Evolutionary conservation across 1,139 yeast species (phyloP).

Genomic region (Pneumocystis canis): DNA sequence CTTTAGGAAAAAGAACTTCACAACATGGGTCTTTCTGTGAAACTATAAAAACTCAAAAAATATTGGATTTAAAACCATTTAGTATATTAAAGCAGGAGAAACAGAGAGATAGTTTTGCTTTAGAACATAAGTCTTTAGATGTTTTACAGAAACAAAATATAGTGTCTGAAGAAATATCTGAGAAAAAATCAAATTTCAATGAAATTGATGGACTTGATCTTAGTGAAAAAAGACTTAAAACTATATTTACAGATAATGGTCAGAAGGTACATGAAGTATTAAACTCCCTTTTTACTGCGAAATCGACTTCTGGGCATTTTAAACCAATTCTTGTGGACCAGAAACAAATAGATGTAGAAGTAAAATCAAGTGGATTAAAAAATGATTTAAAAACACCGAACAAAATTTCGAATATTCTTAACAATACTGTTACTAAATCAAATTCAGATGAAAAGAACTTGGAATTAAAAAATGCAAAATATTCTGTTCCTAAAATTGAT

Average conservation of each 20-base stretch:
- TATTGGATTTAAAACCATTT: not conserved
- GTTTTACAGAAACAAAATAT: not conserved
- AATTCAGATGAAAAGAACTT: not conserved
- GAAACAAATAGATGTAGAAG: not conserved
- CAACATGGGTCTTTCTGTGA: constrained; percentile 12
- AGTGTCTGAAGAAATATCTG: not conserved
- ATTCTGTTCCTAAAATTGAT: not conserved
- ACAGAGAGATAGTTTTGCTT: not conserved
- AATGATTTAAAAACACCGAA: not conserved
- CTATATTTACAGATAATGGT: not conserved
- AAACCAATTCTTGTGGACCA: not conserved
- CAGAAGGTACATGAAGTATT: not conserved
- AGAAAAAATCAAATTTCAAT: not conserved
- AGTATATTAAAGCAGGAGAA: not conserved
- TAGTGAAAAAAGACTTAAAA: not conserved
- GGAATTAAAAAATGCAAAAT: not conserved
- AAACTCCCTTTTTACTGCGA: not conserved
- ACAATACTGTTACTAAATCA: not conserved
- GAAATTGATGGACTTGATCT: not conserved
- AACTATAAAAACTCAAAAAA: constrained; percentile 9
- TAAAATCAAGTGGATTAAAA: not conserved
- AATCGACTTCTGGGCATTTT: not conserved
- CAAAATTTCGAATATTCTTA: not conserved
- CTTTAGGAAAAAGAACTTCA: constrained; percentile 1
- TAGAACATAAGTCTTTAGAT: not conserved